Percentiles rank a stretch among this genome's conserved stretches.
Conservation (phyloP, 2,329 filamentous ascomycete genomes). For the Trichophyton mentagrophytes region DNA sequence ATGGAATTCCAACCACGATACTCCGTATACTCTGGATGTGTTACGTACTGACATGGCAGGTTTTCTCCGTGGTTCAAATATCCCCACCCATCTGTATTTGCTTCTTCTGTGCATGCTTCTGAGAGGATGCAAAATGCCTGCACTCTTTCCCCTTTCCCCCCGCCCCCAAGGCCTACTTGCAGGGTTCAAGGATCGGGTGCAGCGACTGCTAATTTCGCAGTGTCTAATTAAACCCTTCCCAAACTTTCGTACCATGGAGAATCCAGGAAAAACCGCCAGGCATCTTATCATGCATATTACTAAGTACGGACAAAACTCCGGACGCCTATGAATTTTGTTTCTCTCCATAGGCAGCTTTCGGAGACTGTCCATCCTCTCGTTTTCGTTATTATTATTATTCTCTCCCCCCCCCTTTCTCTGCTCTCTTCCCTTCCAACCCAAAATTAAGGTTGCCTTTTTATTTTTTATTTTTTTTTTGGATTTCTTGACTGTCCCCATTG, state of each 20-base stretch:
- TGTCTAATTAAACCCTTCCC: slow-evolving; percentile 1
- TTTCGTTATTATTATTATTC: background rate
- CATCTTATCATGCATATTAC: background rate
- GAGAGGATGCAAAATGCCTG: background rate
- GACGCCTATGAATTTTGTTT: background rate
- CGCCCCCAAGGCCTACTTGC: background rate
- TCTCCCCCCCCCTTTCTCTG: background rate
- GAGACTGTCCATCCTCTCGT: background rate
- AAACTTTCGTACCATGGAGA: background rate
- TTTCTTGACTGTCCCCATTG: background rate
- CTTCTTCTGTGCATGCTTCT: background rate
- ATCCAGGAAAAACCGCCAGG: background rate
- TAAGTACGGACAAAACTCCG: background rate
- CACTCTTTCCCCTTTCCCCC: background rate
- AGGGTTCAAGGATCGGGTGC: background rate
- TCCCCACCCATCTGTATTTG: background rate
- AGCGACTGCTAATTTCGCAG: background rate
- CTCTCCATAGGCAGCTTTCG: background rate
- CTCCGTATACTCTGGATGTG: background rate
- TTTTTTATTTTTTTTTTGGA: background rate
- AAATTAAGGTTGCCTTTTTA: background rate
- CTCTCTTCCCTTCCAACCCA: background rate
- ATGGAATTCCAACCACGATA: background rate
- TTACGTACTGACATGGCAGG: background rate
- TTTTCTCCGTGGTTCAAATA: background rate